Percentiles rank a stretch among this genome's conserved stretches.
Evolutionary conservation across 2,329 filamentous ascomycete genomes (phyloP).

Genomic region (Xylariaceae sp.): DNA sequence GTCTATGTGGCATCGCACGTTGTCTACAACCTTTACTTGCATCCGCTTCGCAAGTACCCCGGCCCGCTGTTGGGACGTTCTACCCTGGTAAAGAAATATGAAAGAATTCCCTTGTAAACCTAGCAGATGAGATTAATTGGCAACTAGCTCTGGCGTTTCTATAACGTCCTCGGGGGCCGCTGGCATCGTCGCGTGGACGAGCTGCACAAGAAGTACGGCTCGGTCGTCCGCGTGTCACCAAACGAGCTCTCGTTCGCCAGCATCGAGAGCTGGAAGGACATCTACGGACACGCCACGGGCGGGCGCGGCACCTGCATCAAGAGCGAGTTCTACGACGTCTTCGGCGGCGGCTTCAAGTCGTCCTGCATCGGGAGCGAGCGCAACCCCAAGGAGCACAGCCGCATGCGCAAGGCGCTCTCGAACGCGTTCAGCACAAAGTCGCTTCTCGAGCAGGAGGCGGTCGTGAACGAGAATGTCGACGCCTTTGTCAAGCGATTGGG

Average conservation of each 20-base stretch:
- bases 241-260: slow-evolving; percentile 17
- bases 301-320: slow-evolving; percentile 11
- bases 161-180: slow-evolving; percentile 14
- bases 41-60: slow-evolving; percentile 16
- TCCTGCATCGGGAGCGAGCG: slow-evolving; percentile 16
- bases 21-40: slow-evolving; percentile 19
- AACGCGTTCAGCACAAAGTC: slow-evolving; percentile 12
- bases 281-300: slow-evolving; percentile 12
- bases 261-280: slow-evolving; percentile 13
- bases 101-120: background rate
- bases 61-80: slow-evolving; percentile 11
- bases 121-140: background rate
- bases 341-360: slow-evolving; percentile 14
- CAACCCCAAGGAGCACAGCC: slow-evolving; percentile 10
- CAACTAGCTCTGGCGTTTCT: slow-evolving; percentile 17
- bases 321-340: slow-evolving; percentile 19
- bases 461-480: slow-evolving; percentile 14
- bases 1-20: background rate
- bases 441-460: slow-evolving; percentile 8
- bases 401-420: slow-evolving; percentile 14
- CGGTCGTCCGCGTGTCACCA: slow-evolving; percentile 17
- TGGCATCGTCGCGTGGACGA: slow-evolving; percentile 7
- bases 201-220: slow-evolving; percentile 15
- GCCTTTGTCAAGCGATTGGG: slow-evolving; percentile 11
- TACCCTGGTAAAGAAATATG: slow-evolving; percentile 9